These are phyloP conservation scores for Skeletonema grethae DNA, from an alignment of 108 stramenopile genomes.

Conservation along the genomic window DNA sequence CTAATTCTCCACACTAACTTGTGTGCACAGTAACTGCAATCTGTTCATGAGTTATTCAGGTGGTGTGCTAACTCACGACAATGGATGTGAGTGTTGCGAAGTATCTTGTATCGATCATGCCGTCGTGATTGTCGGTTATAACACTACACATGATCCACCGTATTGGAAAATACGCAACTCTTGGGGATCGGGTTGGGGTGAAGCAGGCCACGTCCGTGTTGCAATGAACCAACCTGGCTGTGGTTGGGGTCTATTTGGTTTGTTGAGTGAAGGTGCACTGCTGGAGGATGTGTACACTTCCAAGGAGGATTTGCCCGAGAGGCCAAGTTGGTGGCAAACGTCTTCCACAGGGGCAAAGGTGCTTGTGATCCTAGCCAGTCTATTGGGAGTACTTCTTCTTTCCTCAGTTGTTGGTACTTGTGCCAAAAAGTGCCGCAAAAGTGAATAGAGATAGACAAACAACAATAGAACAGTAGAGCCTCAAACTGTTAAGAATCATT, in stretches of 20 bases:
- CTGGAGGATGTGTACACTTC: conserved; percentile 13
- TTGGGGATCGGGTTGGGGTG: conserved; percentile 53
- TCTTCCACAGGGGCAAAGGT: conserved; percentile 14
- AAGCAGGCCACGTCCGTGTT: conserved; percentile 60
- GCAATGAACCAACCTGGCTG: conserved; percentile 39
- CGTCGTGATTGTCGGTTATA: conserved; percentile 85
- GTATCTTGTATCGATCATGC: conserved; percentile 74
- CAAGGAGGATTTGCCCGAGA: conserved; percentile 22
- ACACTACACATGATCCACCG: conserved; percentile 46
- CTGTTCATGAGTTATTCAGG: conserved; percentile 70
- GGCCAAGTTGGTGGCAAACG: conserved; percentile 33
- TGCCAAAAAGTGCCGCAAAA: not conserved
- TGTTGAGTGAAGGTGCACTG: conserved; percentile 50
- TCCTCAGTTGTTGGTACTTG: not conserved
- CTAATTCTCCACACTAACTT: no score
- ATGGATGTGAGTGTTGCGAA: conserved; percentile 61
- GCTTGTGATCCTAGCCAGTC: conserved; percentile 8
- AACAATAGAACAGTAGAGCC: no score
- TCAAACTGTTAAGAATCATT: no score
- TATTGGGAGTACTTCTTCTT: conserved; percentile 9
- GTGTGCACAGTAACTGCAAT: conserved; percentile 52
- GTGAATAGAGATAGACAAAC: not conserved
- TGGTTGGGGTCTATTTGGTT: conserved; percentile 61
- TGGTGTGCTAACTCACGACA: conserved; percentile 77
- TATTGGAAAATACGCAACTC: conserved; percentile 66